Evolutionary conservation across 768 basidiomycete genomes (phyloP), one percentile per base, ranked within the genome.

Genomic region (Pisolithus orientalis): DNA sequence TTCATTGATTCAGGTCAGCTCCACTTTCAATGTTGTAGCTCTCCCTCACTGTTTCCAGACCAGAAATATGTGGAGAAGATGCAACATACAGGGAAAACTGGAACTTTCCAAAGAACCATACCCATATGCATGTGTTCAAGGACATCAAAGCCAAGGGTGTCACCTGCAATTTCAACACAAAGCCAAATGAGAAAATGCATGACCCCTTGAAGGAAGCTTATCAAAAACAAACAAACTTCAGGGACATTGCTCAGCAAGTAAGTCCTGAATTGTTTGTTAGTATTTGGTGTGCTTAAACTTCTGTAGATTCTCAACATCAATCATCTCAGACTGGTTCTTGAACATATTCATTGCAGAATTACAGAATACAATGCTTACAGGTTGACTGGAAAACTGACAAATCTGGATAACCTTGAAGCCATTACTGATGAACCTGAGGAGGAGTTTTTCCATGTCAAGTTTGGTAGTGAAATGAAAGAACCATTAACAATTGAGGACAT

Each of bases 121-220:
- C 21, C 21, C 2, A 2, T 21, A 21, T 21, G 21, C 21, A 21
- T 2, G 2, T 21, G 21, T 21, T 21, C 21, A 2, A 21, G 1
- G 21, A 21, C 21, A 21, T 21, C 21, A 2, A 21, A 21, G 21
- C 21, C 21, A 21, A 21, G 21, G 21, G 21, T 13, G 65, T 56
- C 0, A 60, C 68, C 0, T 39, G 49, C 0, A 67, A 68, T 42
- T 70, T 64, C 44, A 67, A 62, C 24, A 69, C 69, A 4, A 65
- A 66, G 52, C 57, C 58, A 4, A 66, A 64, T 53, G 70, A 74
- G 50, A 51, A 62, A 6, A 48, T 58, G 13, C 67, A 74, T 54
- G 50, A 60, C 0, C 53, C 60, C 21, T 21, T 21, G 21, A 21
- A 21, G 21, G 21, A 21, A 21, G 21, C 21, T 21, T 21, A 21